phyloP scores from a whole-genome alignment of 768 basidiomycete species.

The Russula sp. region DNA sequence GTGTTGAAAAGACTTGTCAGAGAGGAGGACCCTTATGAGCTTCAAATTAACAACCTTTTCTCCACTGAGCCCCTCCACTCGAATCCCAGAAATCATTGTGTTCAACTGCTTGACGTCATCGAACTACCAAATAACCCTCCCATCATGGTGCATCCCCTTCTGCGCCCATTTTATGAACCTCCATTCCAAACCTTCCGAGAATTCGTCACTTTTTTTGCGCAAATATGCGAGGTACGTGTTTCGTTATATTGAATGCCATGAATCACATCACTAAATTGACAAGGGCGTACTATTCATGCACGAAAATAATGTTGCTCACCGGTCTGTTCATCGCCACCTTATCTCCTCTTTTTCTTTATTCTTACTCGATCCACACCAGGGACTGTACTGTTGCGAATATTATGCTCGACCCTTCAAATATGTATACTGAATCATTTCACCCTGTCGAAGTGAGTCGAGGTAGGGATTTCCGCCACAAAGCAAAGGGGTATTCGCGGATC shows the following conservation, averaged over 20 bases:
- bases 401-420: conserved; percentile 12
- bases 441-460: not conserved
- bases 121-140: not conserved
- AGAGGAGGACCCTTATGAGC: conserved; percentile 9
- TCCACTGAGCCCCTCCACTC: conserved; percentile 1
- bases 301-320: conserved; percentile 13
- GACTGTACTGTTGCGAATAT: conserved; percentile 10
- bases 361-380: not conserved
- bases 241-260: not conserved
- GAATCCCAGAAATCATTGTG: conserved; percentile 8
- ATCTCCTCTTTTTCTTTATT: not conserved
- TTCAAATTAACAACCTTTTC: conserved; percentile 2
- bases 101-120: not conserved
- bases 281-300: conserved; percentile 17
- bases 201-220: conserved; percentile 24
- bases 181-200: conserved; percentile 23
- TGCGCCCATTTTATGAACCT: conserved; percentile 27
- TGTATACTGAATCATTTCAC: conserved; percentile 15
- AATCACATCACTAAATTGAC: not conserved
- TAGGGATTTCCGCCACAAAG: conserved; percentile 3
- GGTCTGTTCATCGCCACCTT: not conserved
- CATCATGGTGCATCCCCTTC: conserved; percentile 25
- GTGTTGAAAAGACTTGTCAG: not conserved
- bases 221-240: conserved; percentile 22
- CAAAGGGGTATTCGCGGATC: not conserved